Percentiles rank a stretch among this genome's conserved stretches.
phyloP scores from a whole-genome alignment of 148 eudicot species.

The Rhododendron vialii region DNA sequence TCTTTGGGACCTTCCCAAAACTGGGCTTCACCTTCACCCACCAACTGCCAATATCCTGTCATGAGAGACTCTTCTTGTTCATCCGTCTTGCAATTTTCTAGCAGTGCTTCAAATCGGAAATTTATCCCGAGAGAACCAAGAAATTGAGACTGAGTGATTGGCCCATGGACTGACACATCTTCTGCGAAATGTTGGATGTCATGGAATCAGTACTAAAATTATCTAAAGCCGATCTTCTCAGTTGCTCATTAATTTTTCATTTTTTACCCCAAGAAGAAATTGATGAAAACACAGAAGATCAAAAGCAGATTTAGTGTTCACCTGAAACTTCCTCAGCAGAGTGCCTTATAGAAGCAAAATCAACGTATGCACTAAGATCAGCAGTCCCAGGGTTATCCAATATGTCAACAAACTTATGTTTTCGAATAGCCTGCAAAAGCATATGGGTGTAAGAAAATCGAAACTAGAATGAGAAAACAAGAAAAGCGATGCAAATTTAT shows the following conservation, averaged over 20 bases:
- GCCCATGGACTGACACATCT: conserved; percentile 70
- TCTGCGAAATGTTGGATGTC: conserved; percentile 36
- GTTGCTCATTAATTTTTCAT: not conserved
- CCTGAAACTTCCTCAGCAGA: conserved; percentile 93
- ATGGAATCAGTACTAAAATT: not conserved
- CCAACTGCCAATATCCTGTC: conserved; percentile 90
- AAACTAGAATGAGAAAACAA: not conserved
- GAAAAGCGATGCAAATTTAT: not conserved
- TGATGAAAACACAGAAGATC: not conserved
- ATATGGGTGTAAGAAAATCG: not conserved
- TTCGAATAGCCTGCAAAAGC: conserved; percentile 75
- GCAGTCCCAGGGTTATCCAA: conserved; percentile 86
- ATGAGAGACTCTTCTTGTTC: conserved; percentile 79
- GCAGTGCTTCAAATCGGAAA: conserved; percentile 70
- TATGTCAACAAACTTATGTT: conserved; percentile 85
- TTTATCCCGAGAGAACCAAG: conserved; percentile 88
- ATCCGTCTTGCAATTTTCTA: conserved; percentile 65
- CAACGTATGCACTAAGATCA: conserved; percentile 96
- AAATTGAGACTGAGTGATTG: conserved; percentile 88
- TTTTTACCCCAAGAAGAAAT: not conserved
- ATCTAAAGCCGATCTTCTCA: not conserved
- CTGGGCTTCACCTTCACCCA: conserved; percentile 96
- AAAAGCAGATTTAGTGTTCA: conserved; percentile 1
- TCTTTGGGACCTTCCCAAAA: conserved; percentile 98
- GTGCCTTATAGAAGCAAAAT: conserved; percentile 73